Evolutionary conservation across 1,284 basidiomycete genomes (phyloP), one percentile per base, ranked within the genome.

Genomic region (Cerrena zonata): DNA sequence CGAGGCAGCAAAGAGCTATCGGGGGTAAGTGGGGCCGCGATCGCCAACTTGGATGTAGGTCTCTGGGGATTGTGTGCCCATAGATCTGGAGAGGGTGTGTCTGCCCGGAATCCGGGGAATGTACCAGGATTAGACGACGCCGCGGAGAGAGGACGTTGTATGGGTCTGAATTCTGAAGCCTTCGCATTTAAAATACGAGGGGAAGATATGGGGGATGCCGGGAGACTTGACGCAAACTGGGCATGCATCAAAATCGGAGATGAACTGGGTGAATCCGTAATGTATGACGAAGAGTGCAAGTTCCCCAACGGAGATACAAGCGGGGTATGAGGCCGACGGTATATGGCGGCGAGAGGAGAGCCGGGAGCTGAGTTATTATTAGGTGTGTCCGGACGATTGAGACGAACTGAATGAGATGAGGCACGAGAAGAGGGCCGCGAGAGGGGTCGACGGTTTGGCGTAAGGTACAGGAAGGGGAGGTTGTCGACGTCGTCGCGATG

Each of bases 1-100:
- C 76, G 69, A 19, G 72, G 76, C 21, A 82, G 72, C n/a, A 80
- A 70, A 4, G 75, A 75, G 47, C 80, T 81, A 56, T 91, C 89
- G 47, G 88, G 84, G 34, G 91, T 78, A 26, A 94, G 74, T 2
- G 92, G 91, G 1, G 90, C 86, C 7, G 91, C 91, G 54, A 94
- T 92, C 30, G 91, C 90, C 7, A 94, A 77, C 63, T 91, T 94
- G 2, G 90, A 92, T 0, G 83, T 79, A 0, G 82, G 80, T 47
- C 90, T 76, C 1, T 82, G 77, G 1, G 82, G 80, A 56, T 78
- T 85, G 63, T 86, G 84, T 1, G 88, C 78, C 89, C 88, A 91
- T 45, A 89, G 62, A 69, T 90, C 88, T 21, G 87, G 89, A 12
- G 86, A 87, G 24, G 87, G 84, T 0, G 86, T 87, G 54, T 89